Evolutionary conservation across 2,329 filamentous ascomycete genomes (phyloP), one percentile per base, ranked within the genome.

Genomic region (Colletotrichum phormii): DNA sequence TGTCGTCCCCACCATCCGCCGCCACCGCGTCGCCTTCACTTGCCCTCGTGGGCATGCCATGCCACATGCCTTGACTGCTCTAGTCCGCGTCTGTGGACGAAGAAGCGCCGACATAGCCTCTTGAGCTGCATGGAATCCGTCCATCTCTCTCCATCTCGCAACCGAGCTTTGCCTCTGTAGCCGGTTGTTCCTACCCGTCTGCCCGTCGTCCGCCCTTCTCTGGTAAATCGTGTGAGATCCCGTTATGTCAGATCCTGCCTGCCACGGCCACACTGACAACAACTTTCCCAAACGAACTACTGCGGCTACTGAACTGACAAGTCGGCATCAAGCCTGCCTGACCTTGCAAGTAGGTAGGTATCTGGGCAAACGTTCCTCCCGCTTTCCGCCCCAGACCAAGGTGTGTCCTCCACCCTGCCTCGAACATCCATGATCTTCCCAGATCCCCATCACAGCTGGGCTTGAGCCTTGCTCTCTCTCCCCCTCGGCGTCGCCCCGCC

Each of bases 51-150:
- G 58, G 31, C 65, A 53, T 62, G 58, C 26, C 33, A 67, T 64
- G 72, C 64, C 72, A 57, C 53, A 54, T 49, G 62, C 64, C 35
- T 72, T n/a, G 69, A 61, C 64, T 69, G 69, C 69, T 71, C 46
- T 64, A 68, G 64, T 58, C 57, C 49, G 29, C 51, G 54, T 67
- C 64, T 62, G 55, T 72, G 59, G 51, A 64, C 29, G 69, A 65
- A 58, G 60, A 73, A 73, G 68, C 63, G 67, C 68, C 68, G 71
- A 73, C 71, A 73, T 72, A 72, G 71, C 68, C 71, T 72, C 42
- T 51, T 58, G 62, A 63, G 49, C 26, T 73, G 68, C 66, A 73
- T 71, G 66, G 71, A 73, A 73, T 70, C 71, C 35, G 65, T 73
- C 66, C 66, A 71, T 73, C 55, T 73, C 71, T 55, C 55, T 73